Evolutionary conservation across 805 yeast species (phyloP).

Genomic region (Suhomyces kilbournensis): DNA sequence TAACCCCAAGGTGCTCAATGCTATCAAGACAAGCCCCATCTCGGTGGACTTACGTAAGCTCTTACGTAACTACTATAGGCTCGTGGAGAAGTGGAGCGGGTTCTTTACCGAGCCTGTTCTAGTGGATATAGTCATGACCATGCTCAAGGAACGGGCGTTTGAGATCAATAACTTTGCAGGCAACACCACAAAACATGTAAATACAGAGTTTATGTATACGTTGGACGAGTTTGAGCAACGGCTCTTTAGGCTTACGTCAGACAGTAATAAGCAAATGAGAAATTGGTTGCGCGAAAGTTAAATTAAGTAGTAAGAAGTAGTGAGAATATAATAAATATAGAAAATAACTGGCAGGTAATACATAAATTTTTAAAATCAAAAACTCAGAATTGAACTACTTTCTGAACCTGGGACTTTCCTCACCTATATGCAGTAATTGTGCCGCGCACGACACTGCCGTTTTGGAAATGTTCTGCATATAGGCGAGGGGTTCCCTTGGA

Average conservation of each 20-base stretch:
- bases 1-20: constrained; percentile 64
- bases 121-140: constrained; percentile 45
- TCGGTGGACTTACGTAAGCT: constrained; percentile 66
- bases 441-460: too few species aligned
- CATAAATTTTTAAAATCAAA: too few species aligned
- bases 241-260: constrained; percentile 53
- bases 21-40: constrained; percentile 70
- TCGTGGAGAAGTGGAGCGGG: constrained; percentile 75
- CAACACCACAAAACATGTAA: constrained; percentile 48
- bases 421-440: too few species aligned
- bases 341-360: too few species aligned
- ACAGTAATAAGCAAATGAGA: constrained; percentile 40
- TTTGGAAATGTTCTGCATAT: too few species aligned
- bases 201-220: constrained; percentile 53
- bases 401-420: too few species aligned
- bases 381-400: too few species aligned
- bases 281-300: constrained; percentile 29
- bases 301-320: too few species aligned
- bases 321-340: too few species aligned
- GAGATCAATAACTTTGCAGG: constrained; percentile 71
- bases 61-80: constrained; percentile 61
- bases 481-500: too few species aligned
- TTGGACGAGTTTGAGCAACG: constrained; percentile 76
- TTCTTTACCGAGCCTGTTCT: constrained; percentile 67
- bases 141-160: constrained; percentile 64